phyloP scores from a whole-genome alignment of 2,329 filamentous ascomycete genomes.

The Pezicula carpinea region DNA sequence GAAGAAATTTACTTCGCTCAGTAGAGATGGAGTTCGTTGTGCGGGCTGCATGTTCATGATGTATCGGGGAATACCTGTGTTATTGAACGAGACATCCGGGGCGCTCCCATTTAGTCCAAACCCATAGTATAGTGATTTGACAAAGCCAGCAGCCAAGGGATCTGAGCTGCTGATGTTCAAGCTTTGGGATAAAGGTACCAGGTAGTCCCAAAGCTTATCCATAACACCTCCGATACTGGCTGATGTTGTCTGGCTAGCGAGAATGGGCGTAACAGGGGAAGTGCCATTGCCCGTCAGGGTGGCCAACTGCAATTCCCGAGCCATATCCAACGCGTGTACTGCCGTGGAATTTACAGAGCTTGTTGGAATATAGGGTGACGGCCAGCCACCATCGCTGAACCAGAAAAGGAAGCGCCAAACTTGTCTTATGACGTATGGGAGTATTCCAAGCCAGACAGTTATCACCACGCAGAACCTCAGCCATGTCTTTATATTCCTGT shows the following conservation, averaged over 20 bases:
- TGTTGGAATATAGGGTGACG: constrained; percentile 12
- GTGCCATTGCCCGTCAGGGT: constrained; percentile 23
- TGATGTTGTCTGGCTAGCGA: constrained; percentile 31
- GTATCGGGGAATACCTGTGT: constrained; percentile 8
- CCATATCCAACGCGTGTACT: constrained; percentile 17
- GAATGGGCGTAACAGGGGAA: constrained; percentile 24
- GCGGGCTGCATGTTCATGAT: constrained; percentile 2
- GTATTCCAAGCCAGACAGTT: constrained; percentile 81
- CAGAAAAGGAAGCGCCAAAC: constrained; percentile 95
- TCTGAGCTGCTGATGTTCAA: constrained; percentile 22
- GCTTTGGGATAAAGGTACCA: constrained; percentile 22
- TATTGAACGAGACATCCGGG: constrained; percentile 8
- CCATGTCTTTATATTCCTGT: constrained; percentile 72
- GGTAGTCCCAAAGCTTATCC: constrained; percentile 29
- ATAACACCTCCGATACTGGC: constrained; percentile 33
- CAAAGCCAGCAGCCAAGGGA: constrained; percentile 20
- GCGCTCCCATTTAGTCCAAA: constrained; percentile 14
- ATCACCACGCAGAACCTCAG: constrained; percentile 72
- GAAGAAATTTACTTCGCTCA: constrained; percentile 54
- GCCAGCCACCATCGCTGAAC: constrained; percentile 37
- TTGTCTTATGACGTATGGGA: constrained; percentile 86
- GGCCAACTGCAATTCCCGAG: constrained; percentile 20
- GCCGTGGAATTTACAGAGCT: constrained; percentile 12
- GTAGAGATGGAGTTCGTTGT: constrained; percentile 36
- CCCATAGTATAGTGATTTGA: constrained; percentile 24